Evolutionary conservation across 192 early-diverging fungal genomes (phyloP).

Genomic region (Anaeromyces robustus): DNA sequence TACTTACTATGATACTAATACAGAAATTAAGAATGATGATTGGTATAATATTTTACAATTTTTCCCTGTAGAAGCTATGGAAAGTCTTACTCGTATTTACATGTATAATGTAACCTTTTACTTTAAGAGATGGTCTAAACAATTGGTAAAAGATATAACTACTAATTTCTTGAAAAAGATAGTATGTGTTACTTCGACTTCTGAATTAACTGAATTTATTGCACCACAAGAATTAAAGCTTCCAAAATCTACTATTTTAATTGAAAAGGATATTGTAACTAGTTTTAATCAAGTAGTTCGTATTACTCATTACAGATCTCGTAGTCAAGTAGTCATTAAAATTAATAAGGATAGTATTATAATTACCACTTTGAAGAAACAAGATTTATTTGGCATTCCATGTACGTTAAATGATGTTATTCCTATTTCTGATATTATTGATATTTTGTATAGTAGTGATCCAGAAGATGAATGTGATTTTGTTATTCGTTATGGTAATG

Average conservation of each 20-base stretch:
- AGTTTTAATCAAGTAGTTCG: conserved; percentile 53
- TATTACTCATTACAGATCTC: conserved; percentile 43
- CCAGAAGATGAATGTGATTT: conserved; percentile 58
- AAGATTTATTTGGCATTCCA: conserved; percentile 57
- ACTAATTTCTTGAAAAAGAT: conserved; percentile 36
- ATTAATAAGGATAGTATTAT: conserved; percentile 70
- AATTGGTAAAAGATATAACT: conserved; percentile 19
- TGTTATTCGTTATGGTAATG: conserved; percentile 55
- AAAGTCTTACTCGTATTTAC: conserved; percentile 52
- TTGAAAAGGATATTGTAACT: not conserved
- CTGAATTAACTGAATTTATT: conserved; percentile 62
- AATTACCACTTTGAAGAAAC: conserved; percentile 50
- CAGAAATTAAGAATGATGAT: conserved; percentile 58
- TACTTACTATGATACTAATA: conserved; percentile 59
- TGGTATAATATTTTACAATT: conserved; percentile 60
- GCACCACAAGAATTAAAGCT: conserved; percentile 52
- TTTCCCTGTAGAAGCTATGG: conserved; percentile 41
- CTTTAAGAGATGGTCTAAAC: conserved; percentile 52
- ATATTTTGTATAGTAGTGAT: conserved; percentile 25
- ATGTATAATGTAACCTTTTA: conserved; percentile 72
- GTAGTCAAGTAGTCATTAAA: conserved; percentile 63
- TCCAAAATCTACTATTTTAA: conserved; percentile 29
- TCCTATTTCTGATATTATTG: conserved; percentile 67
- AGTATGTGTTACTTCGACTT: conserved; percentile 48
- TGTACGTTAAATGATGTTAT: conserved; percentile 73